phyloP scores from a whole-genome alignment of 2,329 filamentous ascomycete species.

The Trichoderma hamatum region DNA sequence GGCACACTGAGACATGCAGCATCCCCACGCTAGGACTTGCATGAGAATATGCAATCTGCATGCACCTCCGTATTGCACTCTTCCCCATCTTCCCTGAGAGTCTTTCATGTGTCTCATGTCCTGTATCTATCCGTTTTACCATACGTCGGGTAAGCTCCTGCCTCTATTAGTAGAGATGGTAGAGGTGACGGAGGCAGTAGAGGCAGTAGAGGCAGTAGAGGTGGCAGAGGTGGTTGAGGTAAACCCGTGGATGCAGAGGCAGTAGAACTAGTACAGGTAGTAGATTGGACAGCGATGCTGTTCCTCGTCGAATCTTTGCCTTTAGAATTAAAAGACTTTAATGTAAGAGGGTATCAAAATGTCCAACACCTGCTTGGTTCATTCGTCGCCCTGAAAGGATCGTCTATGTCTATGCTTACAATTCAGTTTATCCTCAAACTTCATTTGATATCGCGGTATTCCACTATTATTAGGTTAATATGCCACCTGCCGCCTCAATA shows the following conservation, averaged over 20 bases:
- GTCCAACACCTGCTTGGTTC: conserved; percentile 7
- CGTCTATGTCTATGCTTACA: background rate
- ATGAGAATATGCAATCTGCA: background rate
- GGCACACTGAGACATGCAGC: background rate
- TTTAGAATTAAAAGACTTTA: background rate
- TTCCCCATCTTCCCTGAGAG: background rate
- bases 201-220: too few species aligned
- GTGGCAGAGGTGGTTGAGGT: too few species aligned
- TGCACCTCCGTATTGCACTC: background rate
- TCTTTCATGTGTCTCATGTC: background rate
- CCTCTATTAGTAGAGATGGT: too few species aligned
- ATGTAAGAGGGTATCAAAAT: conserved; percentile 24
- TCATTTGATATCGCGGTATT: background rate
- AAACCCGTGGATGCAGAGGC: too few species aligned
- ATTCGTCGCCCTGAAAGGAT: conserved; percentile 11
- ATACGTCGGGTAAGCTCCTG: background rate
- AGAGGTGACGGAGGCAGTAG: too few species aligned
- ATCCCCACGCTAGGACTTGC: background rate
- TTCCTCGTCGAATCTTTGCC: conserved; percentile 1
- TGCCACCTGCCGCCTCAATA: background rate
- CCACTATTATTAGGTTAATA: background rate
- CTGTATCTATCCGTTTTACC: background rate
- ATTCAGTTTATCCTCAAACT: background rate
- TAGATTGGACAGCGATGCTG: too few species aligned
- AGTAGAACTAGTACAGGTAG: too few species aligned